phyloP scores from a whole-genome alignment of 176 grass and related monocot genomes.

The Phoenix dactylifera region DNA sequence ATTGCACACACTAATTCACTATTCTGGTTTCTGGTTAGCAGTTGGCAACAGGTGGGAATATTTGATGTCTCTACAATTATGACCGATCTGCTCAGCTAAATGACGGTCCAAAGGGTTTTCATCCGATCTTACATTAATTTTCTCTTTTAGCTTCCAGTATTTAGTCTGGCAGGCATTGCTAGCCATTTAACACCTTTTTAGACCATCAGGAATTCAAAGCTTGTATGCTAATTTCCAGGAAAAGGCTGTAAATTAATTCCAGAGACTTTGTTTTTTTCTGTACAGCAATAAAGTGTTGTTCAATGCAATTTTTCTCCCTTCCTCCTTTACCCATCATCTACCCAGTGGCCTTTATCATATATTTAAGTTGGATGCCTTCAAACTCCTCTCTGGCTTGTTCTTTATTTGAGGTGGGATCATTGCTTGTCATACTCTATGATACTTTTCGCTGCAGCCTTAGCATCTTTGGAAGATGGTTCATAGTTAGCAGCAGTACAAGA shows the following conservation, averaged over 20 bases:
- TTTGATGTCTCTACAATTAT: constrained; percentile 13
- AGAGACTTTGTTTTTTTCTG: not conserved
- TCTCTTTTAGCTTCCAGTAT: not conserved
- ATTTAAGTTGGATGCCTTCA: too few species aligned
- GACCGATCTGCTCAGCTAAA: constrained; percentile 18
- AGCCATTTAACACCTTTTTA: not conserved
- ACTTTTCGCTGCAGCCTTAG: too few species aligned
- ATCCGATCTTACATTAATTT: constrained; percentile 31
- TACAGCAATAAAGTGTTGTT: constrained; percentile 5
- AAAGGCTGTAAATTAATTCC: constrained; percentile 10
- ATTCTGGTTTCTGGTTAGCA: constrained; percentile 16
- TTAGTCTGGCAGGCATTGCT: not conserved
- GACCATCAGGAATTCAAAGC: constrained; percentile 3
- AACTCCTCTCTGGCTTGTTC: too few species aligned
- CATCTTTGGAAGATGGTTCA: too few species aligned
- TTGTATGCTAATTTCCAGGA: constrained; percentile 7
- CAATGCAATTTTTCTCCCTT: too few species aligned
- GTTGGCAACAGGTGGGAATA: constrained; percentile 25
- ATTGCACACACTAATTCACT: constrained; percentile 22
- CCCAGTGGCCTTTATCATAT: too few species aligned
- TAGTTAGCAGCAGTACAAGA: too few species aligned
- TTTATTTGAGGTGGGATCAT: too few species aligned
- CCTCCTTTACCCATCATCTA: too few species aligned
- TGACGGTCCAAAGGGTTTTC: constrained; percentile 26
- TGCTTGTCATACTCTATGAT: too few species aligned